Evolutionary conservation across 1,284 basidiomycete species (phyloP), one percentile per base, ranked within the genome.

Genomic region (Sporisorium iseilematis-ciliati): DNA sequence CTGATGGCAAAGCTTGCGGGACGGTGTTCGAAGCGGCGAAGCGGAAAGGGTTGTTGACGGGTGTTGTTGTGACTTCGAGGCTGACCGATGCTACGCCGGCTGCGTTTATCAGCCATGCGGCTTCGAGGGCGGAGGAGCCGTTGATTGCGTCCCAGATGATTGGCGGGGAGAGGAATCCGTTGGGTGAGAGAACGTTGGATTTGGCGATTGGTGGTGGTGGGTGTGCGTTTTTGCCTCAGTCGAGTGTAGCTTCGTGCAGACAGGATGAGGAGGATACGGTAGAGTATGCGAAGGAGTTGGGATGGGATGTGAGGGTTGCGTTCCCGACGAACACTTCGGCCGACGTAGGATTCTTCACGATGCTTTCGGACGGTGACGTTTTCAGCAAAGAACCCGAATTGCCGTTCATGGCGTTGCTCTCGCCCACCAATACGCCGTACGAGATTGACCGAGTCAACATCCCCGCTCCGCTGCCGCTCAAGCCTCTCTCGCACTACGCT

Each of bases 21-120:
- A 86, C 85, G 5, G 71, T 86, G n/a, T 82, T 86, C 33, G 86
- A 86, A 65, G 85, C 85, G 7, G 85, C 86, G 1, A 82, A 85
- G 40, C 79, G 79, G 16, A 80, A 83, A 45, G 85, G 85, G 1
- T 80, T 82, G 49, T 25, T 80, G 3, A 86, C 86, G 23, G 86
- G 85, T 16, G 71, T 86, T 11, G 86, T 85, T 10, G 80, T 85
- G 20, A 86, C 85, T 12, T 78, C 76, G n/a, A 45, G 78, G 6
- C 56, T 80, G n/a, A 80, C 78, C 2, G 78, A 80, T 53, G 78
- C 80, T 59, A 86, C 86, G 1, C 86, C 86, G 0, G 86, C 85
- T 3, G 69, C 78, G 5, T 86, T 86, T 54, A 85, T 86, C 67
- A 78, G 83, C 0, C 86, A 86, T 68, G 85, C 84, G 31, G 65